These are phyloP conservation scores for Fusarium sp. DNA, from an alignment of 2,329 filamentous ascomycete species.

Conservation along the genomic window DNA sequence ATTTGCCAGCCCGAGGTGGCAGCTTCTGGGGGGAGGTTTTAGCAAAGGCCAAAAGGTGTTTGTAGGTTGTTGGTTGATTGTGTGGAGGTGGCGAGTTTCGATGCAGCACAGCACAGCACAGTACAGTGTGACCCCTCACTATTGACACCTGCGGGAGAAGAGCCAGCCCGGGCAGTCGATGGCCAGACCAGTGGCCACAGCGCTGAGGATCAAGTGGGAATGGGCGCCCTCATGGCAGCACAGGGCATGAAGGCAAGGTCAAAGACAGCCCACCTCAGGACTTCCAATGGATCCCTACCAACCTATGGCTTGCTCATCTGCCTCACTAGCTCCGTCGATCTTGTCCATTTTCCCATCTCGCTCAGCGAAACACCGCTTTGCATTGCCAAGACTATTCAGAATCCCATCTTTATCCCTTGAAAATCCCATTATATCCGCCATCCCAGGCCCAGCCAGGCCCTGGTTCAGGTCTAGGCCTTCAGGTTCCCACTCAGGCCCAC, in stretches of 20 bases:
- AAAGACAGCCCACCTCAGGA: neutral
- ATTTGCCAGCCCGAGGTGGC: neutral
- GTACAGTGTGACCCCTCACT: conserved; percentile 32
- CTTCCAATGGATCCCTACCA: conserved; percentile 6
- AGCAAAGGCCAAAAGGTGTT: neutral
- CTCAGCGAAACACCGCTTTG: conserved; percentile 8
- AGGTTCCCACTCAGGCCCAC: conserved; percentile 1
- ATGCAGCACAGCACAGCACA: conserved; percentile 19
- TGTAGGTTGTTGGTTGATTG: neutral
- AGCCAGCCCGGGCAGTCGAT: neutral
- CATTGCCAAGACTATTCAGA: conserved; percentile 14
- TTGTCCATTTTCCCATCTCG: conserved; percentile 7
- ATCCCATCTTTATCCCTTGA: conserved; percentile 26
- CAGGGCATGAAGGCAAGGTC: neutral
- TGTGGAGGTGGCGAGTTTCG: conserved; percentile 39
- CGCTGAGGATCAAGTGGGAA: conserved; percentile 22
- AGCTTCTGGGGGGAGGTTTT: conserved; percentile 9
- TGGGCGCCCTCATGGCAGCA: neutral
- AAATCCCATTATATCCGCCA: conserved; percentile 12
- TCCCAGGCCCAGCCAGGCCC: neutral
- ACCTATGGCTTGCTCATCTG: conserved; percentile 11
- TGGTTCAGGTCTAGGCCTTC: neutral
- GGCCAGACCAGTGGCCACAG: neutral
- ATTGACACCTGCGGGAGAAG: neutral
- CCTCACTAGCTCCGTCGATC: conserved; percentile 28